Evolutionary conservation across 305 asterid genomes (phyloP).

Genomic region (Lippia alba): DNA sequence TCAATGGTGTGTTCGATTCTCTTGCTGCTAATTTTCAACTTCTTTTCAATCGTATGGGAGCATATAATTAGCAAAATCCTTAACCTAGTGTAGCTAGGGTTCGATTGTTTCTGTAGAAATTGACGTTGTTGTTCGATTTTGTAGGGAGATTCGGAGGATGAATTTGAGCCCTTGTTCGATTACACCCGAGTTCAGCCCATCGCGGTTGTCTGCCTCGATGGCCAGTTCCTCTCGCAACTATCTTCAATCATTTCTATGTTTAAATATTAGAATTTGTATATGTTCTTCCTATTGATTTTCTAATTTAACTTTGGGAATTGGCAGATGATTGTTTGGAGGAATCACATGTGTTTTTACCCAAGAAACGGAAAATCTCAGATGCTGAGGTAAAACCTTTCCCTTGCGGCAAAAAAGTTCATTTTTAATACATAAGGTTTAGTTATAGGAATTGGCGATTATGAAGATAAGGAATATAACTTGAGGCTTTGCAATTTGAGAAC

Average conservation of each 20-base stretch:
- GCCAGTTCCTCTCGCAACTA: conserved; percentile 37
- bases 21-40: background rate
- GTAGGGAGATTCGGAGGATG: conserved; percentile 70
- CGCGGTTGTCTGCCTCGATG: conserved; percentile 52
- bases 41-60: background rate
- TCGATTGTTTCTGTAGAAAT: conserved; percentile 10
- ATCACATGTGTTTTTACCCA: conserved; percentile 47
- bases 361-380: conserved; percentile 52
- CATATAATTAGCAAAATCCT: background rate
- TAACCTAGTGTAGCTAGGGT: conserved; percentile 24
- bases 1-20: conserved; percentile 44
- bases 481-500: conserved; percentile 26
- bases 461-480: conserved; percentile 11
- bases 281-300: background rate
- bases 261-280: background rate
- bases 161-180: conserved; percentile 92
- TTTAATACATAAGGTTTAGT: no score
- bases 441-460: conserved; percentile 15
- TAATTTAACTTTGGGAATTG: conserved; percentile 25
- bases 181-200: conserved; percentile 81
- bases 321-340: conserved; percentile 66
- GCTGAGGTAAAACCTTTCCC: conserved; percentile 45
- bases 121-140: conserved; percentile 8
- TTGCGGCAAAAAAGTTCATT: no score
- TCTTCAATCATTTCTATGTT: background rate